Evolutionary conservation across 331 rosid genomes (phyloP), one percentile per base, ranked within the genome.

Genomic region (Quercus phellos): DNA sequence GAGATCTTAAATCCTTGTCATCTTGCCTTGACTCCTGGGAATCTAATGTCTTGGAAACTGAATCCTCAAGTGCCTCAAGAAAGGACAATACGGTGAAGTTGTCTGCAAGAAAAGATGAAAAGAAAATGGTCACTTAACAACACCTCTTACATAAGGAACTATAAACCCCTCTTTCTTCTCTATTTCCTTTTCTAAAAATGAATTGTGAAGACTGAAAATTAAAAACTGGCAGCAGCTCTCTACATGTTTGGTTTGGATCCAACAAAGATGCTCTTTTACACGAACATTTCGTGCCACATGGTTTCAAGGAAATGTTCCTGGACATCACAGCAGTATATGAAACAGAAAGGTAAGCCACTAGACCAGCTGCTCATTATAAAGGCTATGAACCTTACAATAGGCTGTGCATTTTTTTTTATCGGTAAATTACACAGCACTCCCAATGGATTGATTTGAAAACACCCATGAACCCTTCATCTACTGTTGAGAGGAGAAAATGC

Each of bases 61-160:
- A 85, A 86, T 94, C 98, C 82, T 92, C 97, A 2, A 94, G 97
- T 46, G 97, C 98, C 87, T 94, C 97, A 6, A 94, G 92, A 78
- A 94, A 94, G 4, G 97, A 94, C 86, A 92, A 75, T 60, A 92
- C 98, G 1, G 98, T 92, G 78, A 90, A 90, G 79, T 92, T 94
- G 76, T 92, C 97, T 92, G 97, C 84, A 80, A 82, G 51, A 75
- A 55, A 75, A 18, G 19, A 27, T 30, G 51, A 73, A 63, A 27
- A 5, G 73, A n/a, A 66, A 32, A 32, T n/a, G 4, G 4, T 8
- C 12, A 35, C 51, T 16, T 63, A 30, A 63, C 18, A 1, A 1
- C 46, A 43, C 8, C 43, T 29, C 43, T 2, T 17, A 63, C 1
- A 16, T 30, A 16, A 14, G 69, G 69, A 5, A 29, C 3, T 24